Evolutionary conservation across 345 rosid genomes (phyloP), one percentile per base, ranked within the genome.

Genomic region (Dimocarpus longan): DNA sequence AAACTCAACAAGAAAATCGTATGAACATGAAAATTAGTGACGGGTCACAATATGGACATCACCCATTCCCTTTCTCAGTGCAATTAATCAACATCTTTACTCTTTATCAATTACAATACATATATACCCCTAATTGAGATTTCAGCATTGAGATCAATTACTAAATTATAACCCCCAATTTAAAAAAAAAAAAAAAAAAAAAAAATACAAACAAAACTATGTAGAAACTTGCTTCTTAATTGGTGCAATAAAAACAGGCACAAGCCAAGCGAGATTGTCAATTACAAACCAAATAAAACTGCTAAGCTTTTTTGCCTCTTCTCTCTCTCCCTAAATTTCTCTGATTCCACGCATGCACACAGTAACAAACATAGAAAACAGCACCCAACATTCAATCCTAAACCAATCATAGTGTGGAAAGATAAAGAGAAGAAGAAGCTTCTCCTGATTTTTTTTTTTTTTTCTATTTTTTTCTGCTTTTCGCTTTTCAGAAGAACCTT

Each of bases 251-350:
- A 48, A 3, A 12, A 16, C 24, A 39, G 72, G 39, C 65, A 66
- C n/a, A 52, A 37, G 48, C 22, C 32, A 67, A 7, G 10, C 44
- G n/a, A 76, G 7, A 21, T 1, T 6, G 50, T 19, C 71, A 50
- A 52, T 37, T 2, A 66, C 57, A 66, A 52, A 2, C 52, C 43
- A 74, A 22, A 39, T 37, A 37, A 19, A 64, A 46, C n/a, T 64
- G 39, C 69, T 65, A 26, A 63, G 48, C 79, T 21, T 76, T n/a
- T 21, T 52, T 76, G 48, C 71, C 79, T 28, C 24, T 19, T 39
- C 28, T 68, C 50, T 52, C 40, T 54, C 50, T 68, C 66, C 39
- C 44, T 48, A 57, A 57, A 57, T 21, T 21, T 60, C 65, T 19
- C 24, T 60, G 26, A 60, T 1, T 60, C 65, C 73, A 19, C 50